Evolutionary conservation across 306 rosid species (phyloP).

Genomic region (Cucurbita pepo): DNA sequence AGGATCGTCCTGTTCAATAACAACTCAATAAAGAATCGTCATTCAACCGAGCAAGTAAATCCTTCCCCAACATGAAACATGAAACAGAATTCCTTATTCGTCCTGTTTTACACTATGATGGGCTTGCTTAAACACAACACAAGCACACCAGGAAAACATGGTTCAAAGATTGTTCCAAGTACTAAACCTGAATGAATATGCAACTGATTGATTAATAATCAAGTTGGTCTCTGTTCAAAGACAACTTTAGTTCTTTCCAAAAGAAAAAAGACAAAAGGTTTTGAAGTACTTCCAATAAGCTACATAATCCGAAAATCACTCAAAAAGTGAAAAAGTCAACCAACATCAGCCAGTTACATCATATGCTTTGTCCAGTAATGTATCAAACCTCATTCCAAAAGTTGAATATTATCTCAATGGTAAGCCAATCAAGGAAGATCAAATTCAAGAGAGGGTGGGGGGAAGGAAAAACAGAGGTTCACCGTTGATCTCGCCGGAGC

Average conservation of each 20-base stretch:
- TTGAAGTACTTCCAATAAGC: not conserved
- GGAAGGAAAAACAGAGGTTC: not conserved
- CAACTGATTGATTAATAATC: not conserved
- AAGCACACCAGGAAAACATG: not conserved
- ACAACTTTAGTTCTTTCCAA: not conserved
- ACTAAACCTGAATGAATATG: not conserved
- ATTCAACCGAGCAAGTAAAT: not conserved
- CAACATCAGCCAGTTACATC: not conserved
- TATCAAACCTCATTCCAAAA: not conserved
- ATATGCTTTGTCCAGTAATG: not conserved
- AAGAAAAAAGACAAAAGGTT: not conserved
- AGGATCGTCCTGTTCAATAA: slow-evolving; percentile 44
- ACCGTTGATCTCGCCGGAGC: slow-evolving; percentile 57
- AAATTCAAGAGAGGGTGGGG: not conserved
- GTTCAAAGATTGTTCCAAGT: not conserved
- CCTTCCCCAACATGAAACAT: not conserved
- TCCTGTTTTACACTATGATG: not conserved
- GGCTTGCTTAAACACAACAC: not conserved
- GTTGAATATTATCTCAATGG: not conserved
- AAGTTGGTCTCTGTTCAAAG: not conserved
- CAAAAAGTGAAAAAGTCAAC: slow-evolving; percentile 2
- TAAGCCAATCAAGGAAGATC: not conserved
- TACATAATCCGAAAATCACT: not conserved
- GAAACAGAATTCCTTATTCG: not conserved
- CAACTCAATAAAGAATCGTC: not conserved